Evolutionary conservation across 345 rosid genomes (phyloP), one percentile per base, ranked within the genome.

Genomic region (Conringia planisiliqua): DNA sequence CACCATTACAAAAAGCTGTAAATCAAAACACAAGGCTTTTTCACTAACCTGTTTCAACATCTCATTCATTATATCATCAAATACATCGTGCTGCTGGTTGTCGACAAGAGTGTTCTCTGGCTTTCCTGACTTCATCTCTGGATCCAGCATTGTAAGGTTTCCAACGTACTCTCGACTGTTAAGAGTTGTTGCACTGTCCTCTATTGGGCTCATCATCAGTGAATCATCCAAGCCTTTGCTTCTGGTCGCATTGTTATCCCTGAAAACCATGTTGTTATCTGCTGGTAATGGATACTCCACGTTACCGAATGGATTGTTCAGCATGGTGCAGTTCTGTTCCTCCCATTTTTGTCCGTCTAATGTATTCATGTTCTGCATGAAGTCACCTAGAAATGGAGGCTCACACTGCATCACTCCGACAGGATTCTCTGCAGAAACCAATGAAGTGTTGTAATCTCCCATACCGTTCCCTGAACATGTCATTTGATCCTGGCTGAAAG

Each of bases 1-100:
- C 16, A 76, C 50, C 46, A 11, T 2, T 56, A 33, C 48, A 35
- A 20, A 73, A 51, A 17, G 6, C 27, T 39, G 18, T 30, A 60
- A 22, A 0, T 30, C 46, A 13, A 47, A 48, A 17, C 9, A 16
- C 16, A 36, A 69, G 22, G 39, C 30, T 20, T 50, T 24, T 16
- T 3, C 0, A 20, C 29, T 50, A 5, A 92, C 99, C 89, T 82
- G 84, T 76, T 88, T 90, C 71, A 86, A 75, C 89, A 86, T 81
- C 54, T 84, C 83, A 46, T 75, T 81, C 92, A 88, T 78, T 18
- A 95, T 80, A 56, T 88, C 96, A 66, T 90, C 97, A 66, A 91
- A 70, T 26, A 87, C 81, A 11, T 86, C 91, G 2, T 83, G 83
- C 24, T 83, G 83, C 24, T 81, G 81, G 29, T 87, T 85, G 27